Conservation (phyloP, 176 grass and related monocot species). For the Elaeis guineensis region DNA sequence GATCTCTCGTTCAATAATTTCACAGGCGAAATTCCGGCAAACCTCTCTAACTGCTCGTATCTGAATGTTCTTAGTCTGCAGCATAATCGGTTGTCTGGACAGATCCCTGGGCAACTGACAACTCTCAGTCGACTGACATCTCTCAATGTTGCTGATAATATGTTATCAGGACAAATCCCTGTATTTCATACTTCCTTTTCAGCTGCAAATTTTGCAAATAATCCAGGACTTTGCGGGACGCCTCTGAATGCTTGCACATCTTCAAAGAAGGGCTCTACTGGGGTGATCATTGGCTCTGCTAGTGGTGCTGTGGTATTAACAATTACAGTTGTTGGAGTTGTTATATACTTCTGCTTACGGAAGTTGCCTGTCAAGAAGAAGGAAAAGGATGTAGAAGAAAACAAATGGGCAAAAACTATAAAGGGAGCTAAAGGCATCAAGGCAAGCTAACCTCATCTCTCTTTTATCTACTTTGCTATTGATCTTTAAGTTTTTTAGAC, state of each 20-base stretch:
- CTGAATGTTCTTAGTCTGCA: constrained; percentile 63
- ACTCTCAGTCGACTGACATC: constrained; percentile 32
- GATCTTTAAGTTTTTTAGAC: too few species aligned
- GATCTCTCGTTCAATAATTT: constrained; percentile 90
- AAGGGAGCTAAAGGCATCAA: constrained; percentile 77
- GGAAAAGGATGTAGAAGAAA: constrained; percentile 77
- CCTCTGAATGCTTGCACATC: constrained; percentile 35
- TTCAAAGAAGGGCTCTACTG: constrained; percentile 27
- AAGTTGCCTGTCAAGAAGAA: constrained; percentile 72
- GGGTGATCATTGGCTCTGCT: constrained; percentile 74
- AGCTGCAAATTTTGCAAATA: constrained; percentile 35
- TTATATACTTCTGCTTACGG: constrained; percentile 68
- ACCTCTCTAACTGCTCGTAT: constrained; percentile 54
- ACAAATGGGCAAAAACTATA: constrained; percentile 90
- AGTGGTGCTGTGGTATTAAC: constrained; percentile 57
- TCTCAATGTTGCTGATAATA: constrained; percentile 70
- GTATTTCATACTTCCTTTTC: constrained; percentile 17
- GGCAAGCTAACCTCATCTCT: constrained; percentile 27
- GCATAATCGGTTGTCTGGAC: constrained; percentile 62
- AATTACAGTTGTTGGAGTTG: constrained; percentile 37
- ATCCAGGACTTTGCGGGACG: constrained; percentile 54
- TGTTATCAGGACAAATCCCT: constrained; percentile 54
- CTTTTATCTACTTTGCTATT: too few species aligned
- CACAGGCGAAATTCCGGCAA: constrained; percentile 66
- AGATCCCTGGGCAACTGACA: constrained; percentile 56